Percentiles rank a stretch among this genome's conserved stretches.
phyloP scores from a whole-genome alignment of 2,329 filamentous ascomycete species.

The Penicillium fuscoglaucum region DNA sequence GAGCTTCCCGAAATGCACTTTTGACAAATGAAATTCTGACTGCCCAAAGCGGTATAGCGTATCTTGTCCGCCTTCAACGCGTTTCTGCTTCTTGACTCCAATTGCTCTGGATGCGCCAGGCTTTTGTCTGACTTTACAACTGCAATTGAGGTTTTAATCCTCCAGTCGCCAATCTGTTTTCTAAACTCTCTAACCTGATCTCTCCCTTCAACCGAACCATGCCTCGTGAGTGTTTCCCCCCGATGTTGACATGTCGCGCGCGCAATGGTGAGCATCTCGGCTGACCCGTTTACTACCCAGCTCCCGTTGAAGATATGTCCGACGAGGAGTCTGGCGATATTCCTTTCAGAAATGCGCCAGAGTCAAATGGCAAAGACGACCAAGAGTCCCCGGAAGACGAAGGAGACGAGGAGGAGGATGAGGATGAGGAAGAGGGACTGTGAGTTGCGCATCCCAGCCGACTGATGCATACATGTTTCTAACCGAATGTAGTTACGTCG shows the following conservation, averaged over 20 bases:
- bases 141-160: slow-evolving; percentile 9
- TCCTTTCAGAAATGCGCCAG: slow-evolving; percentile 35
- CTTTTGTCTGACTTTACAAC: background rate
- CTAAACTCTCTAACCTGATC: slow-evolving; percentile 25
- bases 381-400: slow-evolving; percentile 11
- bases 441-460: slow-evolving; percentile 26
- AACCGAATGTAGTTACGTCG: slow-evolving; percentile 37
- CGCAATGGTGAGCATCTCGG: slow-evolving; percentile 6
- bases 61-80: slow-evolving; percentile 24
- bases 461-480: slow-evolving; percentile 13
- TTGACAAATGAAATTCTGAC: slow-evolving; percentile 43
- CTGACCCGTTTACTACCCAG: slow-evolving; percentile 24
- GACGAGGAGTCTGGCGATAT: slow-evolving; percentile 44
- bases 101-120: slow-evolving; percentile 2
- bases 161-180: slow-evolving; percentile 35
- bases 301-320: slow-evolving; percentile 35
- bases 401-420: slow-evolving; percentile 23
- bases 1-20: slow-evolving; percentile 36
- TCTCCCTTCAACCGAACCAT: slow-evolving; percentile 31
- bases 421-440: slow-evolving; percentile 35
- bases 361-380: slow-evolving; percentile 22
- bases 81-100: slow-evolving; percentile 23
- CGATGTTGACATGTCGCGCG: slow-evolving; percentile 12
- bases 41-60: slow-evolving; percentile 40
- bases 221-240: slow-evolving; percentile 41